These are phyloP conservation scores for Metarhizium album DNA, from an alignment of 2,329 filamentous ascomycete species.

Conservation along the genomic window DNA sequence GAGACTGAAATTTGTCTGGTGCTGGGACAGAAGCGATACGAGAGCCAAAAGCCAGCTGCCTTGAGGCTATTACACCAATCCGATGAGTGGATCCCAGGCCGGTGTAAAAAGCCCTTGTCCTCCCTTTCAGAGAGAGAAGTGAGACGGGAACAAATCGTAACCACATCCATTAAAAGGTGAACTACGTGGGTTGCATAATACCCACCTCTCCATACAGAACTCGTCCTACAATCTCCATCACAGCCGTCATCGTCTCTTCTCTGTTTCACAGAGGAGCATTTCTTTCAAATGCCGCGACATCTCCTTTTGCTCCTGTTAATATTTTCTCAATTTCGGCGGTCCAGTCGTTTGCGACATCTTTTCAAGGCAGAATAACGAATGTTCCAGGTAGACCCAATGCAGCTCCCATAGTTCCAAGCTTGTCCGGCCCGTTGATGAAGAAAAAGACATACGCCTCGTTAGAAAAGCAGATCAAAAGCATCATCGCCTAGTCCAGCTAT, in stretches of 20 bases:
- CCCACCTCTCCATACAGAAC: not conserved
- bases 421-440: constrained; percentile 15
- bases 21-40: too few species aligned
- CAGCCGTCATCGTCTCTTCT: not conserved
- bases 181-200: constrained; percentile 1
- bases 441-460: constrained; percentile 17
- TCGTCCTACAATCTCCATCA: constrained; percentile 1
- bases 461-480: constrained; percentile 17
- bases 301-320: constrained; percentile 4
- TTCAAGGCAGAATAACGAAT: constrained; percentile 9
- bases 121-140: not conserved
- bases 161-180: constrained; percentile 6
- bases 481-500: constrained; percentile 16
- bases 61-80: too few species aligned
- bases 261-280: not conserved
- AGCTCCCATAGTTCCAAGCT: constrained; percentile 15
- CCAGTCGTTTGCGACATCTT: not conserved
- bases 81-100: not conserved
- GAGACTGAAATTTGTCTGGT: too few species aligned
- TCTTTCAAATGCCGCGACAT: not conserved
- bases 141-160: not conserved
- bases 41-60: too few species aligned
- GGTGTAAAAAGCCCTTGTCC: not conserved
- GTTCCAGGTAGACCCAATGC: constrained; percentile 13
- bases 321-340: constrained; percentile 9